Base-by-base conservation (phyloP, 2,329 filamentous ascomycete species). In the Aspergillus tamarii region DNA sequence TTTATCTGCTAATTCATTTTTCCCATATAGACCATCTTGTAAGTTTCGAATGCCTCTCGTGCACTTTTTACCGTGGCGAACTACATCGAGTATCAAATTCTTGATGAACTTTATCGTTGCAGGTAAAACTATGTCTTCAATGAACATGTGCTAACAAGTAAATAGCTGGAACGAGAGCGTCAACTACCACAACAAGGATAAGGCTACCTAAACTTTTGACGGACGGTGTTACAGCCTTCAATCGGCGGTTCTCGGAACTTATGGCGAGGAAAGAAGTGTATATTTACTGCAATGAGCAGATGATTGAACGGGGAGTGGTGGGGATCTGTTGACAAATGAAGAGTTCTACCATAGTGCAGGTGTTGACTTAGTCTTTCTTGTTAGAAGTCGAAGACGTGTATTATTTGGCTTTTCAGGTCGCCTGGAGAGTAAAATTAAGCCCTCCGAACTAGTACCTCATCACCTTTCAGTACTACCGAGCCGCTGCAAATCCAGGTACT, bases 121-220 rank as follows among this genome's bases (percentile, higher is more conserved):
- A 55, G 32, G 34, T 39, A 23, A 12, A 39, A 7, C 0, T 14
- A 26, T 54, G 6, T 7, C 32, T 21, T 23, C 30, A 19, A 14
- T 23, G 52, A 26, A 7, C 30, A 36, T 23, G n/a, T 26, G 32
- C 65, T 59, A 39, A 34, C 32, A n/a, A 43, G 8, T 19, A 39
- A 10, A 59, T 73, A 93, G 91, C 91, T 99, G 95, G 95, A 98
- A 98, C 83, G 85, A 89, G 70, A 87, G 85, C 64, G 93, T 97
- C 85, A 98, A 98, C 89, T 94, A 96, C 85, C 93, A 98, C 89
- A 93, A 96, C 85, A 91, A 91, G 84, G 90, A 96, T 84, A 93
- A 92, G 87, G 71, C 75, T 55, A 77, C 75, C 64, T 82, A 78
- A 78, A 26, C 57, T 43, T 36, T 43, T 57, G 16, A 46, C 55